Percentiles rank a stretch among this genome's conserved stretches.
These are phyloP conservation scores for Flaveria bidentis DNA, from an alignment of 129 eudicot genomes.

Conservation along the genomic window DNA sequence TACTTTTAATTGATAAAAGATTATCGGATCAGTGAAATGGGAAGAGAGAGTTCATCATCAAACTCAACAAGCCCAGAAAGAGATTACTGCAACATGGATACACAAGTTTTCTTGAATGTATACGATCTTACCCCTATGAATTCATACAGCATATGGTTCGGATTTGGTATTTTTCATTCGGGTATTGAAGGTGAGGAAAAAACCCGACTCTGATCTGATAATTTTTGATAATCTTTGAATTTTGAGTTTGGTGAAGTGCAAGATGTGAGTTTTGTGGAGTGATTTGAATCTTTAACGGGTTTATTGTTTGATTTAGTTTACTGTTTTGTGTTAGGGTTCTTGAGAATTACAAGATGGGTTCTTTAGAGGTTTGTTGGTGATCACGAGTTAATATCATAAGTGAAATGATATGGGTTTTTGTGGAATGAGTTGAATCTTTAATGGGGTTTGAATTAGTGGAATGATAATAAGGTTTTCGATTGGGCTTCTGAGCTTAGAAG, in stretches of 20 bases:
- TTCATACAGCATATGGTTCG: conserved; percentile 49
- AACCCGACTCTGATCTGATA: neutral
- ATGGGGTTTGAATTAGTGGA: neutral
- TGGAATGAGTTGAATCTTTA: neutral
- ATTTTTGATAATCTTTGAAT: neutral
- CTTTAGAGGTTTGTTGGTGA: neutral
- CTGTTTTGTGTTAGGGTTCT: neutral
- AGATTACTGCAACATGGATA: conserved; percentile 29
- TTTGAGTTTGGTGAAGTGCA: conserved; percentile 1
- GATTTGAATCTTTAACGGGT: neutral
- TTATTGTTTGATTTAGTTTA: neutral
- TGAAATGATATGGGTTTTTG: conserved; percentile 8
- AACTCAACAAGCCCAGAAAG: conserved; percentile 33
- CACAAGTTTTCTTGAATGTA: conserved; percentile 49
- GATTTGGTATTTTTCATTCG: conserved; percentile 62
- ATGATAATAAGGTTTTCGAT: neutral
- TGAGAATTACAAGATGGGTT: neutral
- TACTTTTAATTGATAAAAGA: neutral
- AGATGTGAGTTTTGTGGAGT: conserved; percentile 19
- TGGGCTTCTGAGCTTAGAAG: conserved; percentile 15
- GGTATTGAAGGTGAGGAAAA: conserved; percentile 45
- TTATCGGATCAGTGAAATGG: conserved; percentile 8
- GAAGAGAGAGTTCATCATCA: conserved; percentile 31
- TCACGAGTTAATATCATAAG: neutral
- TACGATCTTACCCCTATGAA: conserved; percentile 60